These are phyloP conservation scores for Alloteropsis semialata DNA, from an alignment of 176 grass and related monocot genomes.

Conservation along the genomic window DNA sequence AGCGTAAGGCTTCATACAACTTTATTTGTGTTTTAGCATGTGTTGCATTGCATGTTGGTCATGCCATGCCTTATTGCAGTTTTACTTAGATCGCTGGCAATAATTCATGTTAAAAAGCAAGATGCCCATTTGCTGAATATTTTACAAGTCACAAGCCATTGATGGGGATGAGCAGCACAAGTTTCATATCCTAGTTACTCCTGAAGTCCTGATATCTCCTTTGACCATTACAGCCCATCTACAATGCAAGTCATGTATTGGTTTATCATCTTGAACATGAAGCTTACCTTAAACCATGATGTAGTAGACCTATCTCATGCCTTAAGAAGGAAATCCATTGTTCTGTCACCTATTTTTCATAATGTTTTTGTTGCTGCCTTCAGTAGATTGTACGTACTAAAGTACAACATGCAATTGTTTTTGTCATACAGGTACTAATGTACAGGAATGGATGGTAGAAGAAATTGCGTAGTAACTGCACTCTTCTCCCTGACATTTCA, in stretches of 20 bases:
- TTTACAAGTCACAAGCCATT: background rate
- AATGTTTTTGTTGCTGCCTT: too few relatives aligned
- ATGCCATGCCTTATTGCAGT: background rate
- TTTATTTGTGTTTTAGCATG: background rate
- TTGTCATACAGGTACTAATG: too few relatives aligned
- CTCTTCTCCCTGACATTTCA: too few relatives aligned
- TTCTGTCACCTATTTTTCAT: too few relatives aligned
- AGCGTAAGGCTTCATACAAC: background rate
- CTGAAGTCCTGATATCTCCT: background rate
- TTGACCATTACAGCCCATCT: background rate
- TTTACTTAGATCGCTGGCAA: background rate
- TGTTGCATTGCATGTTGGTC: background rate
- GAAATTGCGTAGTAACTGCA: too few relatives aligned
- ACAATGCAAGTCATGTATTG: constrained; percentile 3
- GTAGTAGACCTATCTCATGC: too few relatives aligned
- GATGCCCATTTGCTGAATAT: constrained; percentile 6
- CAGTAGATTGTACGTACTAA: too few relatives aligned
- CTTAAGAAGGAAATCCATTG: too few relatives aligned
- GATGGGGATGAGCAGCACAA: background rate
- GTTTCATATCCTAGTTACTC: background rate
- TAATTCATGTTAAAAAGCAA: constrained; percentile 15
- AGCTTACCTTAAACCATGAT: too few relatives aligned
- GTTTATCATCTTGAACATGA: constrained; percentile 1
- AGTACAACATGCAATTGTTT: too few relatives aligned
- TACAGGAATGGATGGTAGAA: too few relatives aligned